A percentile compares a stretch with the other conserved stretches of the same genome.
Evolutionary conservation across 176 grass and related monocot species (phyloP).

Genomic region (Oryza glumipatula): DNA sequence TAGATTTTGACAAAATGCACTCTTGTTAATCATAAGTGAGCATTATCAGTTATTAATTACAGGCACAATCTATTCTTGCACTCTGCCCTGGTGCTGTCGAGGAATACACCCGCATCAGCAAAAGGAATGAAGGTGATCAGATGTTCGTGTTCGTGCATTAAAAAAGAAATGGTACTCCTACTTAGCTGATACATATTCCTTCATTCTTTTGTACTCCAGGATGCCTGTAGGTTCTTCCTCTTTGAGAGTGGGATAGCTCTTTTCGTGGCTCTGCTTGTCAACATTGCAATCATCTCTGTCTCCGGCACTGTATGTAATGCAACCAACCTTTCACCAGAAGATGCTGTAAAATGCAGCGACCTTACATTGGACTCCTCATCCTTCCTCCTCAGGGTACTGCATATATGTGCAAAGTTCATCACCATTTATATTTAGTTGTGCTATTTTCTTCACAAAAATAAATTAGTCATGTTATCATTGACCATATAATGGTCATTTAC

Average conservation of each 20-base stretch:
- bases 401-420: not conserved
- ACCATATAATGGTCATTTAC: not conserved
- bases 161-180: not conserved
- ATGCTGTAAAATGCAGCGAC: slow-evolving; percentile 55
- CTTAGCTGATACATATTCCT: not conserved
- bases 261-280: slow-evolving; percentile 86
- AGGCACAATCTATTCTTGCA: slow-evolving; percentile 97
- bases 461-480: not conserved
- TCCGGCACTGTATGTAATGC: slow-evolving; percentile 66
- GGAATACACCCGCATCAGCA: slow-evolving; percentile 76
- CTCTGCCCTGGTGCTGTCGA: slow-evolving; percentile 82
- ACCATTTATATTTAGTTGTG: not conserved
- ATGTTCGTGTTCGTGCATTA: not conserved
- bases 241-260: slow-evolving; percentile 81
- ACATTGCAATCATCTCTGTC: slow-evolving; percentile 80
- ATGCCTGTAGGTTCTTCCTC: slow-evolving; percentile 82
- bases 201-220: slow-evolving; percentile 36
- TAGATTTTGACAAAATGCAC: not conserved
- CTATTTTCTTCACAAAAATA: no score
- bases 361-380: slow-evolving; percentile 73
- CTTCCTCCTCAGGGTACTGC: slow-evolving; percentile 73
- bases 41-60: not conserved
- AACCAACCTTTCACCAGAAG: slow-evolving; percentile 40
- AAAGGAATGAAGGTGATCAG: slow-evolving; percentile 74
- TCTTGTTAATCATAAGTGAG: not conserved